Conservation (phyloP, 495 filamentous ascomycete species). For the Gamarada debralockiae region DNA sequence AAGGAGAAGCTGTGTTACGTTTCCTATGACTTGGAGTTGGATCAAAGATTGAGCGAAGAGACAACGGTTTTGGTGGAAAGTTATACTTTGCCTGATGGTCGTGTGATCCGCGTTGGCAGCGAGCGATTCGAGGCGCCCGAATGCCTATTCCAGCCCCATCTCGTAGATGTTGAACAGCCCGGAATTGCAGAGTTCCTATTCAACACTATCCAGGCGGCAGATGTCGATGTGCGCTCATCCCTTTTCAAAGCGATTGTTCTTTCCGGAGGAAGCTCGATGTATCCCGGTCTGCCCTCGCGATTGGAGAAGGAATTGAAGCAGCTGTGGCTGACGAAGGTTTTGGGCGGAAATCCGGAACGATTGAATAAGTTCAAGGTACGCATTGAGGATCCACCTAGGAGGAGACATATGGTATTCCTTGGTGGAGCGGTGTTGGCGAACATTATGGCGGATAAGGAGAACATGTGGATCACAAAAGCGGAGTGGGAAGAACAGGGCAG, state of each 20-base stretch:
- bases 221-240: slow-evolving; percentile 89
- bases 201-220: slow-evolving; percentile 95
- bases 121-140: slow-evolving; percentile 98
- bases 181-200: slow-evolving; percentile 96
- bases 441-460: slow-evolving; percentile 97
- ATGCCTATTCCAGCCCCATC: slow-evolving; percentile 97
- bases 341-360: slow-evolving; percentile 85
- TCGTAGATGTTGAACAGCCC: slow-evolving; percentile 96
- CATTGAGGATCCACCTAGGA: slow-evolving; percentile 94
- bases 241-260: slow-evolving; percentile 97
- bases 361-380: slow-evolving; percentile 98
- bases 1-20: slow-evolving; percentile 99
- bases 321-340: slow-evolving; percentile 90
- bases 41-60: slow-evolving; percentile 93
- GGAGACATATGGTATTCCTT: slow-evolving; percentile 98
- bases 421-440: slow-evolving; percentile 96
- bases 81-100: slow-evolving; percentile 94
- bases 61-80: slow-evolving; percentile 96
- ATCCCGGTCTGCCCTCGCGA: slow-evolving; percentile 88
- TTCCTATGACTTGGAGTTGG: slow-evolving; percentile 94
- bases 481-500: slow-evolving; percentile 95
- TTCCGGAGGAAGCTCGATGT: slow-evolving; percentile 97
- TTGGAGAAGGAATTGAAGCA: slow-evolving; percentile 99
- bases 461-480: slow-evolving; percentile 96
- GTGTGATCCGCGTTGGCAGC: slow-evolving; percentile 90